Evolutionary conservation across 2,329 filamentous ascomycete species (phyloP).

Genomic region (Fusarium denticulatum): DNA sequence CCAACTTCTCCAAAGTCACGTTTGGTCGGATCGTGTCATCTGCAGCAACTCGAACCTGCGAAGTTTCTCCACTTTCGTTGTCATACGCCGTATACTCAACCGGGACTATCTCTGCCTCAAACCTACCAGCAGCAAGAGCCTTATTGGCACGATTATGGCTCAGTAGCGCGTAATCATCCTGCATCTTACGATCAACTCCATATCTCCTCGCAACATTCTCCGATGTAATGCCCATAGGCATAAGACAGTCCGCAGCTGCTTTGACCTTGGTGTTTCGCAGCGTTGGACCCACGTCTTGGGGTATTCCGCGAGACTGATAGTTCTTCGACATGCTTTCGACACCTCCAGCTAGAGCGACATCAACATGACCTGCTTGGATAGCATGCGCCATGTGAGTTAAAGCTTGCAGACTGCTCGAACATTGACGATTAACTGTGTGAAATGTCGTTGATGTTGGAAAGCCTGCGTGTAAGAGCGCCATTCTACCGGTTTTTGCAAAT

Average conservation of each 20-base stretch:
- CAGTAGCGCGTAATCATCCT: conserved; percentile 81
- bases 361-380: conserved; percentile 77
- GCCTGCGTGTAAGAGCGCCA: conserved; percentile 85
- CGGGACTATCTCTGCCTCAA: conserved; percentile 80
- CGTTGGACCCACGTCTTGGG: conserved; percentile 78
- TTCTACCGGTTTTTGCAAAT: conserved; percentile 86
- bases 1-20: conserved; percentile 67
- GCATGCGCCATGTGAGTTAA: conserved; percentile 78
- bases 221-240: conserved; percentile 92
- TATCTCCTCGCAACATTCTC: conserved; percentile 88
- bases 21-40: conserved; percentile 67
- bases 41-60: conserved; percentile 69
- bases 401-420: conserved; percentile 79
- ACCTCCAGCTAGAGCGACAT: conserved; percentile 81
- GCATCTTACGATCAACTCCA: conserved; percentile 74
- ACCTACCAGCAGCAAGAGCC: conserved; percentile 74
- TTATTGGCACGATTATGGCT: conserved; percentile 77
- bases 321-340: conserved; percentile 97
- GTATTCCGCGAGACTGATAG: conserved; percentile 83
- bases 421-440: conserved; percentile 88
- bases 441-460: conserved; percentile 77
- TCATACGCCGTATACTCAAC: conserved; percentile 52
- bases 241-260: conserved; percentile 84
- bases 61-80: conserved; percentile 51
- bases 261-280: conserved; percentile 70